Evolutionary conservation across 73 alveolate species (phyloP).

Genomic region (Stentor roeselii): DNA sequence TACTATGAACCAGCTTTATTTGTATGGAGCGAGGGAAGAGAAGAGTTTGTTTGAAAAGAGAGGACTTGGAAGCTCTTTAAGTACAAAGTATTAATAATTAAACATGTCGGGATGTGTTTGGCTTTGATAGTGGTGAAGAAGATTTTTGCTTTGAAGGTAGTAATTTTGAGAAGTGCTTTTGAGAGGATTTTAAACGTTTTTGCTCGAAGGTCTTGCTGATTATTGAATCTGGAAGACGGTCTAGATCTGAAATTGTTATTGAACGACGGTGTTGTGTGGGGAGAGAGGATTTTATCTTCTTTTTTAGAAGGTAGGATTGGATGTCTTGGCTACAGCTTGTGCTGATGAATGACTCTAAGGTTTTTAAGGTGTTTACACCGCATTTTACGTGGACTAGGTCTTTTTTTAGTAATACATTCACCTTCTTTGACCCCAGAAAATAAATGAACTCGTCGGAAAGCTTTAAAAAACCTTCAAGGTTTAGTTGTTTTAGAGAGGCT

Average conservation of each 20-base stretch:
- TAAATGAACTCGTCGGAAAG: not conserved
- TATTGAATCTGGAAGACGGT: not conserved
- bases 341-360: not conserved
- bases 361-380: not conserved
- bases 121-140: no score
- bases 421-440: not conserved
- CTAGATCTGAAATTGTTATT: not conserved
- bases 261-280: not conserved
- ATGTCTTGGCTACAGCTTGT: not conserved
- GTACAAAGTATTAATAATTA: not conserved
- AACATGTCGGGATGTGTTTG: no score
- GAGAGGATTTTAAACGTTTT: not conserved
- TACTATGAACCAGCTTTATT: not conserved
- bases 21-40: not conserved
- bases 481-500: not conserved
- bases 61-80: not conserved
- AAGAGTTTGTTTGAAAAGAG: not conserved
- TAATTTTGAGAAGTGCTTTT: not conserved
- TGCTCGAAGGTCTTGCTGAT: not conserved
- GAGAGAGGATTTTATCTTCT: not conserved
- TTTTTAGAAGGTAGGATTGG: no score
- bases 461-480: not conserved
- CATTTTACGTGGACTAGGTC: not conserved
- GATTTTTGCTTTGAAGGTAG: not conserved
- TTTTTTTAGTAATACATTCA: no score